A percentile compares a stretch with the other conserved stretches of the same genome.
Evolutionary conservation across 1,284 basidiomycete species (phyloP).

Genomic region (Ceratobasidium sp.): DNA sequence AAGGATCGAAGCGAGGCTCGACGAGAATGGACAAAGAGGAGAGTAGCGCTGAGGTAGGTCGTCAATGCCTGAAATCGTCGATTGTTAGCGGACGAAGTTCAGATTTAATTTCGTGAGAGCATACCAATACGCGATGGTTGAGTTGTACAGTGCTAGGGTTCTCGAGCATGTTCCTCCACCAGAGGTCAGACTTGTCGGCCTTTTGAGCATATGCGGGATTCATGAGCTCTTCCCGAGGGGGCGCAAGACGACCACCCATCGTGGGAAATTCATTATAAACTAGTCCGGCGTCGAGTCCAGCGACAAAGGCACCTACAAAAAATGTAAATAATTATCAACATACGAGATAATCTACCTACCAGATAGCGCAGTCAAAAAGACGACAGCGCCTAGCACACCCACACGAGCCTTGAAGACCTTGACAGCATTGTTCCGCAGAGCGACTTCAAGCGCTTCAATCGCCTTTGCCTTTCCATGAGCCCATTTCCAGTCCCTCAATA

Average conservation of each 20-base stretch:
- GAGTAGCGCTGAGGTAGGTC: slow-evolving; percentile 79
- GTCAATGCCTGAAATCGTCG: slow-evolving; percentile 74
- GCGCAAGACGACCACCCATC: slow-evolving; percentile 92
- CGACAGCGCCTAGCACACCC: slow-evolving; percentile 76
- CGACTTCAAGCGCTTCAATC: slow-evolving; percentile 63
- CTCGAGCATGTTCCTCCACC: slow-evolving; percentile 95
- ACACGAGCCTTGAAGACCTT: slow-evolving; percentile 72
- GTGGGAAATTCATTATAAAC: slow-evolving; percentile 98
- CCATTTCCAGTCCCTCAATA: slow-evolving; percentile 85
- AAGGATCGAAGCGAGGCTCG: slow-evolving; percentile 67
- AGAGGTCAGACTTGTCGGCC: slow-evolving; percentile 77
- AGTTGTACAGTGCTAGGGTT: slow-evolving; percentile 99
- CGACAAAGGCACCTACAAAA: slow-evolving; percentile 90
- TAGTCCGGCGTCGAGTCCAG: slow-evolving; percentile 96
- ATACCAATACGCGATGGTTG: slow-evolving; percentile 90
- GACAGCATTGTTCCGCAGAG: slow-evolving; percentile 70
- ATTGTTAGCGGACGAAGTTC: slow-evolving; percentile 31
- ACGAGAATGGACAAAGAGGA: slow-evolving; percentile 72
- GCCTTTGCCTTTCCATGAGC: slow-evolving; percentile 58
- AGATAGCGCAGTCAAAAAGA: slow-evolving; percentile 91
- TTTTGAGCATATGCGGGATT: slow-evolving; percentile 79
- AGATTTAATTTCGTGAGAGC: slow-evolving; percentile 53
- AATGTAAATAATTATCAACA: too few species aligned
- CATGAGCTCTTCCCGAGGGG: slow-evolving; percentile 88
- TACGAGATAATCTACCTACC: slow-evolving; percentile 65